Base-by-base conservation (phyloP, 2,329 filamentous ascomycete species). In the Alternaria brassicicola region DNA sequence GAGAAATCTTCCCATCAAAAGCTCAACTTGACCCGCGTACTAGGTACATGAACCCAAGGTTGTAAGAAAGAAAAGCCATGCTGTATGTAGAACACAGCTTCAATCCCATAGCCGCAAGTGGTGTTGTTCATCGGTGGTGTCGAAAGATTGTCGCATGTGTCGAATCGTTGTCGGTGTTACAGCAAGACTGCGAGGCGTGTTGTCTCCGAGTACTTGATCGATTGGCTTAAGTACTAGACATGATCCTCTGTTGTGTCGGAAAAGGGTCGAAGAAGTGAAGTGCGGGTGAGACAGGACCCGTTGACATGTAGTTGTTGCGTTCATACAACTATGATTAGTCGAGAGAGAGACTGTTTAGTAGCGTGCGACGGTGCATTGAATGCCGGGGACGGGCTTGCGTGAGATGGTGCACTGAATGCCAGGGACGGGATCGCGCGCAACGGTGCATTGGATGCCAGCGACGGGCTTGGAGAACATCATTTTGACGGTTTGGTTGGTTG, bases 401-500 rank as follows among this genome's bases (percentile, higher is more conserved):
- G 39, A 36, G 21, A 64, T 50, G 19, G 61, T 62, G 59, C 62
- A 64, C 6, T 51, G 50, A 4, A 10, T 19, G 17, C 35, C 35
- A 6, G 35, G 35, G 17, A 38, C 15, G 9, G 17, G 9, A 6
- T 38, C 6, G 35, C 26, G 23, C 6, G 3, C 8, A 8, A 36
- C 33, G 7, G 33, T 49, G 46, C 30, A 33, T 15, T 21, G 17
- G 6, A 23, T 39, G 19, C 36, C 36, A 15, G 36, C 10, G 36
- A 39, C 9, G 36, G 36, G 36, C 19, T 15, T 23, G 36, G 36
- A 39, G 36, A 39, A 39, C 36, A 39, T 23, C 66, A 68, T 66
- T 59, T 66, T 65, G 64, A 62, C 49, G n/a, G 13, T 51, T 51
- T 26, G 12, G 35, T 50, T 41, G 35, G 19, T 5, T 42, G 54